Percentiles rank a stretch among this genome's conserved stretches.
Evolutionary conservation across 2,329 filamentous ascomycete species (phyloP).

Genomic region (Exophiala mesophila): DNA sequence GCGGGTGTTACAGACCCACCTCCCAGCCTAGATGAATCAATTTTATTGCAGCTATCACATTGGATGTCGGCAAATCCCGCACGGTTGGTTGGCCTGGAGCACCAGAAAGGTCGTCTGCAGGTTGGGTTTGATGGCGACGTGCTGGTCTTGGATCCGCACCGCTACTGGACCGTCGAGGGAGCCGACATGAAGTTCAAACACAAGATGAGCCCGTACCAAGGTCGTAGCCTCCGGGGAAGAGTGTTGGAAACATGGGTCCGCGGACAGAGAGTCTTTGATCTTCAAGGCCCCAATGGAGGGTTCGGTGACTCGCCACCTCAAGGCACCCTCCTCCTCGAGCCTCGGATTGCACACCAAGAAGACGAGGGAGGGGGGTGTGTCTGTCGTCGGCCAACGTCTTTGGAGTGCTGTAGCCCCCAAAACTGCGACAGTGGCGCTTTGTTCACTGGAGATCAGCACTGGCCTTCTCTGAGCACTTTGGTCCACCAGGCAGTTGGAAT

Average conservation of each 20-base stretch:
- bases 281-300: neutral
- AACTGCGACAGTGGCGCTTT: neutral
- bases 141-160: slow-evolving; percentile 69
- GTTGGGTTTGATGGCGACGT: slow-evolving; percentile 86
- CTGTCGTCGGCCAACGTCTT: neutral
- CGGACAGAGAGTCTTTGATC: neutral
- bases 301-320: neutral
- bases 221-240: neutral
- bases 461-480: neutral
- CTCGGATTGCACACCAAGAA: neutral
- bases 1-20: too few relatives aligned
- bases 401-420: neutral
- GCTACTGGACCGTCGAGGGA: neutral
- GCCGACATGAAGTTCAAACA: neutral
- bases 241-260: neutral
- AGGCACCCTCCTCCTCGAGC: neutral
- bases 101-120: slow-evolving; percentile 73
- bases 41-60: slow-evolving; percentile 61
- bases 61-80: slow-evolving; percentile 68
- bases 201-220: slow-evolving; percentile 1
- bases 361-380: neutral
- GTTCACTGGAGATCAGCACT: neutral
- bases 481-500: neutral
- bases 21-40: slow-evolving; percentile 54
- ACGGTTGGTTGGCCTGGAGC: slow-evolving; percentile 75